Evolutionary conservation across 2,329 filamentous ascomycete species (phyloP), one percentile per base, ranked within the genome.

Genomic region (Colletotrichum plurivorum): DNA sequence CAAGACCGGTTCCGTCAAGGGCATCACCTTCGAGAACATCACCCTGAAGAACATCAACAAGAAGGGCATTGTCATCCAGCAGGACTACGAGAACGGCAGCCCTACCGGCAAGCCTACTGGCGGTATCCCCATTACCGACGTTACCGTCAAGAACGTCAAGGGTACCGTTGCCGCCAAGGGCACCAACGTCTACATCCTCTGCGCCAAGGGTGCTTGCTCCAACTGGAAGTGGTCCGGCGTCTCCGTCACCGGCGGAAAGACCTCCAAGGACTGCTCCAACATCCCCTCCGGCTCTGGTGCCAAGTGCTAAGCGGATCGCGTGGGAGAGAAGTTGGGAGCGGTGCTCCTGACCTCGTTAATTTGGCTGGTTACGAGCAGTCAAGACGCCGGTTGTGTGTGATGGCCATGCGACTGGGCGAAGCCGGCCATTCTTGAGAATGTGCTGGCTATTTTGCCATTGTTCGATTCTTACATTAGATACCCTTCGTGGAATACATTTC

Each of bases 181-280:
- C 18, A 81, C 77, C 27, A 78, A 85, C 62, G 76, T 88, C 67
- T 85, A 86, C 73, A 85, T 89, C 64, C 82, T 88, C 7, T 90
- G 88, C 73, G 87, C 83, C 18, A 78, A 76, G 48, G 85, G 84
- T 39, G 79, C 81, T 60, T 88, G 86, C 78, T 82, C 80, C 9
- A 79, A 83, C 77, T 90, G 87, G 85, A 85, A 81, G 15, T 89
- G 86, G 85, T 80, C 76, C 9, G 81, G 78, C 49, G 83, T 87
- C 70, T 76, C 71, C 57, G 79, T 89, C 45, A 85, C 84, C 25
- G 88, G 88, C 51, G 88, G 88, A 53, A 81, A 84, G 74, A 82
- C 68, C 27, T 74, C 72, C 13, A 62, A 53, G 41, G 64, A 66
- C 27, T 78, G 77, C 72, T 59, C 76, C 71, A 74, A 74, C 16